Evolutionary conservation across 148 eudicot genomes (phyloP).

Genomic region (Drosera capensis): DNA sequence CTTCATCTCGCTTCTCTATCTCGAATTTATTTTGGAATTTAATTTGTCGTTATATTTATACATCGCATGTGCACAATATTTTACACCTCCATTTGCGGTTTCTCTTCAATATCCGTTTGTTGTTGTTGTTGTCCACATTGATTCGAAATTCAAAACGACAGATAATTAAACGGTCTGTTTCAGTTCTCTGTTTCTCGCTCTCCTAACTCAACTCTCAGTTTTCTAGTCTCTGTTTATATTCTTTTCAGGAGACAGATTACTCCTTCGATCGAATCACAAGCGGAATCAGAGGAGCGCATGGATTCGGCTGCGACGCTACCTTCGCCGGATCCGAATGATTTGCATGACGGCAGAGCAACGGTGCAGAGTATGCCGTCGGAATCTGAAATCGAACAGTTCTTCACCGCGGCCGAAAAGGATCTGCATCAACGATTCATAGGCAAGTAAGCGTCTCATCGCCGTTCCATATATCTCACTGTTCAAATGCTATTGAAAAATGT

Average conservation of each 20-base stretch:
- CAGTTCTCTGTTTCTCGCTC: not conserved
- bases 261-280: conserved; percentile 10
- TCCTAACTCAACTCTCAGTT: not conserved
- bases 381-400: conserved; percentile 42
- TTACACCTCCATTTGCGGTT: too few species aligned
- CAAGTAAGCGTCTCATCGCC: conserved; percentile 16
- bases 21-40: not conserved
- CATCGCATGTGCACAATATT: too few species aligned
- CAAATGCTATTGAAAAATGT: not conserved
- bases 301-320: not conserved
- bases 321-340: conserved; percentile 12
- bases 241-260: conserved; percentile 18
- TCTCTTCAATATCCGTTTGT: not conserved
- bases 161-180: conserved; percentile 2
- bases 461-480: not conserved
- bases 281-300: not conserved
- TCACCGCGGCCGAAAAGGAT: conserved; percentile 33
- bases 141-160: conserved; percentile 18
- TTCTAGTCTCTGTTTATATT: not conserved
- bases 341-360: conserved; percentile 6
- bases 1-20: not conserved
- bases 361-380: conserved; percentile 30
- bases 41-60: not conserved
- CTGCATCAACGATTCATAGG: conserved; percentile 26
- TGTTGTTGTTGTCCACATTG: not conserved